Evolutionary conservation across 2,329 filamentous ascomycete genomes (phyloP).

Genomic region (Aphanoascus verrucosus): DNA sequence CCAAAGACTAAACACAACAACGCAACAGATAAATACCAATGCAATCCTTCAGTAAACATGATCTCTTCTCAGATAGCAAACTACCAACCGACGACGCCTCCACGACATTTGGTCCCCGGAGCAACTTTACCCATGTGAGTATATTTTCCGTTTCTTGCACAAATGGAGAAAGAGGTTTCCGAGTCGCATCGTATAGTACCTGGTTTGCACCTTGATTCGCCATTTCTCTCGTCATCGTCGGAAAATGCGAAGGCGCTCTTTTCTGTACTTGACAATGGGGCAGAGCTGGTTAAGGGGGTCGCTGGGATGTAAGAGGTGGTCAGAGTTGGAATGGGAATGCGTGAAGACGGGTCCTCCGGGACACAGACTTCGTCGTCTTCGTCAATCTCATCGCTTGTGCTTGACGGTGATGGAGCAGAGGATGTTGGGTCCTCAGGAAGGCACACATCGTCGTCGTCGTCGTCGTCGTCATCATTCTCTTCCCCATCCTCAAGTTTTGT

Average conservation of each 20-base stretch:
- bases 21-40: too few relatives aligned
- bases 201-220: background rate
- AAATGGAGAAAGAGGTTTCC: slow-evolving; percentile 12
- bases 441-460: background rate
- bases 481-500: too few relatives aligned
- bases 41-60: too few relatives aligned
- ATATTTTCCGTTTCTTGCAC: slow-evolving; percentile 5
- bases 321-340: background rate
- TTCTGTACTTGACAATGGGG: background rate
- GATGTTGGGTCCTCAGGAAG: background rate
- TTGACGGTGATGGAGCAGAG: background rate
- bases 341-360: background rate
- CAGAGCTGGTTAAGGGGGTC: background rate
- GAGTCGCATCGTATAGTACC: slow-evolving; percentile 14
- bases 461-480: too few relatives aligned
- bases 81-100: background rate
- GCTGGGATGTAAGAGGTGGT: background rate
- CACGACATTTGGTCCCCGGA: slow-evolving; percentile 9
- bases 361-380: background rate
- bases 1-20: background rate
- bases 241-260: background rate
- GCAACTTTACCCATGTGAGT: slow-evolving; percentile 14
- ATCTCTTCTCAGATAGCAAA: too few relatives aligned
- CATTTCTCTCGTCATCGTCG: background rate
- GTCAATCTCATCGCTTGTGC: background rate